Evolutionary conservation across 805 yeast genomes (phyloP), one percentile per base, ranked within the genome.

Genomic region (Jamesozyma gamospora): DNA sequence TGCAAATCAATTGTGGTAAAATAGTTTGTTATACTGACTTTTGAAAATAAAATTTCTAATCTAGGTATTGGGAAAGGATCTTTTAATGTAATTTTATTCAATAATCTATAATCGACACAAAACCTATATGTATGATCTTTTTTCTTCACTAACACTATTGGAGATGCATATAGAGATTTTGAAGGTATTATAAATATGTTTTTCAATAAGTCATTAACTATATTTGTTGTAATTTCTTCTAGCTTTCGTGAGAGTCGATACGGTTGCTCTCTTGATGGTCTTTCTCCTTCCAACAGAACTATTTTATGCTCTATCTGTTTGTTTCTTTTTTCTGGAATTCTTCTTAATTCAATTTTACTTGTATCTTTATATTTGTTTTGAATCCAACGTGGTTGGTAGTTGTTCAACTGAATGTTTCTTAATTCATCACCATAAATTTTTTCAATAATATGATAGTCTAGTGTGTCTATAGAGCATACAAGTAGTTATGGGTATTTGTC

Each of bases 121-220:
- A 45, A 18, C 12, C 41, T 14, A 24, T 38, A 44, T 1, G 42
- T 18, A 4, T 32, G 44, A 25, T 48, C 51, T 25, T 41, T 43
- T 35, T 40, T 45, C 28, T 35, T 34, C 17, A 46, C 48, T 16
- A 48, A 24, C 2, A 48, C 48, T 13, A 48, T 35, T 10, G 49
- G 48, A 12, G 48, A 46, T 16, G 49, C 40, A 32, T 34, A 42
- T 3, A 43, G 43, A 10, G 45, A 29, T 36, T 41, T 44, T 3
- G 41, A 44, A 9, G 46, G 42, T 11, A 18, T 25, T 4, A 45
- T 32, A 37, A 46, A 46, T n/a, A 32, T 21, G 25, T 13, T 37
- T 39, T 17, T 40, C 21, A 35, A 9, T 15, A 47, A 34, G 16
- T 47, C 47, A 9, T 42, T 28, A 10, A 44, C 36, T 3, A 42